Base-by-base conservation (phyloP, 1,139 yeast genomes). In the Martiniozyma asiatica region DNA sequence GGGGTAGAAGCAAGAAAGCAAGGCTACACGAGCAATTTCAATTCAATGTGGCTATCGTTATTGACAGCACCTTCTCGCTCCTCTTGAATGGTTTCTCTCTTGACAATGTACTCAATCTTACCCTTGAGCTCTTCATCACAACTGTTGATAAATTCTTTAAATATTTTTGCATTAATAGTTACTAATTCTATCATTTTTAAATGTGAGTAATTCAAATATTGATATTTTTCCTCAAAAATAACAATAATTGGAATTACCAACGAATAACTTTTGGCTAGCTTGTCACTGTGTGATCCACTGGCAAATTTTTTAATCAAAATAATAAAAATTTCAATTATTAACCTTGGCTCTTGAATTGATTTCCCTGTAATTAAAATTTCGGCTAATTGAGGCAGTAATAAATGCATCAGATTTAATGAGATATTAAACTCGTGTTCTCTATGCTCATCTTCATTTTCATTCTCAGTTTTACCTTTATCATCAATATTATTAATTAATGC, bases 261-360 rank as follows among this genome's bases (percentile, higher is more conserved):
- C 2, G 65, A 47, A 38, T 61, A 61, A 3, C 67, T 50, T 2
- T 61, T 47, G 4, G 41, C 41, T 20, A 51, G 29, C 22, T 46
- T 40, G 29, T 59, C 53, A 5, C 20, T n/a, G n/a, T n/a, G n/a
- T n/a, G 9, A 16, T 11, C 48, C 44, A 2, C 13, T 24, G 10
- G 19, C 22, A 10, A 25, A 13, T 9, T 15, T 26, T 5, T 48
- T 54, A 4, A 56, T 50, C 32, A 71, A 65, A 17, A 68, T 50
- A 6, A 72, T 57, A 32, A 78, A 51, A 10, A 77, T 54, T 38
- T 77, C 85, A 35, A 75, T 52, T 4, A 65, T 60, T 9, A 73
- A 40, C 42, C 70, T 62, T 4, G 65, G 58, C n/a, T n/a, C n/a
- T n/a, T n/a, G n/a, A n/a, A n/a, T n/a, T n/a, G n/a, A n/a, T n/a